These are phyloP conservation scores for Neonectria faginata DNA, from an alignment of 2,329 filamentous ascomycete species.

Conservation along the genomic window DNA sequence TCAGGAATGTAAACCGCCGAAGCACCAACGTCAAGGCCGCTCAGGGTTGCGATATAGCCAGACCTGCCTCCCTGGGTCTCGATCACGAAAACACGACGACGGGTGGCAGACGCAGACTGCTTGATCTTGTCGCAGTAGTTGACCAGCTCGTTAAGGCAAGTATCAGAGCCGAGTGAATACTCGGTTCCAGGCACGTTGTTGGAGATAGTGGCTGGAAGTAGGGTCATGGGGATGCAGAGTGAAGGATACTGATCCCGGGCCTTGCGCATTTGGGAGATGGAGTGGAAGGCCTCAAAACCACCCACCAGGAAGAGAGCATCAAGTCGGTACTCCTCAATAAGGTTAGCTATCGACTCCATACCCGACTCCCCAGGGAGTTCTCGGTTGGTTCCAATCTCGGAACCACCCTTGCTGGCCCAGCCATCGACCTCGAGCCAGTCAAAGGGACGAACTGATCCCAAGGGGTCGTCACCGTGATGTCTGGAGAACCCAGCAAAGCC, in stretches of 20 bases:
- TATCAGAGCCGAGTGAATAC: conserved; percentile 96
- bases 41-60: conserved; percentile 92
- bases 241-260: conserved; percentile 82
- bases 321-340: conserved; percentile 88
- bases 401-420: conserved; percentile 97
- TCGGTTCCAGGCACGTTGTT: conserved; percentile 99
- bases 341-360: conserved; percentile 82
- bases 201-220: conserved; percentile 96
- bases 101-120: conserved; percentile 93
- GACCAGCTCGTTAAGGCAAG: conserved; percentile 94
- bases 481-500: conserved; percentile 94
- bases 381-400: conserved; percentile 97
- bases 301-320: conserved; percentile 93
- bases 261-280: conserved; percentile 86
- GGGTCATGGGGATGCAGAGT: conserved; percentile 90
- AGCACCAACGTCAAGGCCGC: conserved; percentile 91
- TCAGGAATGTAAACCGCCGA: conserved; percentile 96
- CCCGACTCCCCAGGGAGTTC: conserved; percentile 88
- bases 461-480: conserved; percentile 85
- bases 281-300: conserved; percentile 96
- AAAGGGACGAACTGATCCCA: conserved; percentile 86
- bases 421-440: conserved; percentile 93
- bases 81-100: conserved; percentile 94
- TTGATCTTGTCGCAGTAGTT: conserved; percentile 98
- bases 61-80: conserved; percentile 97